phyloP scores from a whole-genome alignment of 495 filamentous ascomycete genomes.

The Daldinia bambusicola region DNA sequence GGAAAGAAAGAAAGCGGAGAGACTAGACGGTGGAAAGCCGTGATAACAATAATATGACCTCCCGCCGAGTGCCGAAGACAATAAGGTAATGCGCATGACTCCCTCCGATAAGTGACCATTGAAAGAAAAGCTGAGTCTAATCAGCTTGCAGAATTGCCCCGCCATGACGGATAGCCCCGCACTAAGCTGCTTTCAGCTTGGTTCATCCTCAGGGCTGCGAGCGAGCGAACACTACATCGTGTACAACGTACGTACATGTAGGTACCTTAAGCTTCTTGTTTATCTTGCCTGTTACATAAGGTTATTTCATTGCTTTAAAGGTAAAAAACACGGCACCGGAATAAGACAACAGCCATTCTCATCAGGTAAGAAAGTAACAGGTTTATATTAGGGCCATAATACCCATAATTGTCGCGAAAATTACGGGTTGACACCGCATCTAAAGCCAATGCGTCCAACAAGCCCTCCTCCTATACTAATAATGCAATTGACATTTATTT shows the following conservation, averaged over 20 bases:
- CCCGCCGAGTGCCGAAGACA: conserved; percentile 28
- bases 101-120: conserved; percentile 28
- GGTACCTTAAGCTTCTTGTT: no score
- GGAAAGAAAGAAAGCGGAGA: conserved; percentile 5
- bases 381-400: conserved; percentile 2
- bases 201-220: no score
- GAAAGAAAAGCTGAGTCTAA: conserved; percentile 8
- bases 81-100: conserved; percentile 35
- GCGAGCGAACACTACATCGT: no score
- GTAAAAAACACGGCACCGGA: no score
- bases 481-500: neutral
- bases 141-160: conserved; percentile 27
- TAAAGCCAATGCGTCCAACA: conserved; percentile 13
- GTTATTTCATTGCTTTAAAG: no score
- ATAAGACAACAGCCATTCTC: no score
- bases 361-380: neutral
- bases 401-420: conserved; percentile 1
- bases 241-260: no score
- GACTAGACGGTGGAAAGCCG: neutral
- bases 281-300: no score
- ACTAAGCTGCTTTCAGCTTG: conserved; percentile 33
- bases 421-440: conserved; percentile 4
- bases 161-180: conserved; percentile 40
- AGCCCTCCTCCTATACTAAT: conserved; percentile 8
- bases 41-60: conserved; percentile 9